A percentile compares a stretch with the other conserved stretches of the same genome.
These are phyloP conservation scores for Flueggea neowawraea DNA, from an alignment of 441 rosid genomes.

Conservation along the genomic window DNA sequence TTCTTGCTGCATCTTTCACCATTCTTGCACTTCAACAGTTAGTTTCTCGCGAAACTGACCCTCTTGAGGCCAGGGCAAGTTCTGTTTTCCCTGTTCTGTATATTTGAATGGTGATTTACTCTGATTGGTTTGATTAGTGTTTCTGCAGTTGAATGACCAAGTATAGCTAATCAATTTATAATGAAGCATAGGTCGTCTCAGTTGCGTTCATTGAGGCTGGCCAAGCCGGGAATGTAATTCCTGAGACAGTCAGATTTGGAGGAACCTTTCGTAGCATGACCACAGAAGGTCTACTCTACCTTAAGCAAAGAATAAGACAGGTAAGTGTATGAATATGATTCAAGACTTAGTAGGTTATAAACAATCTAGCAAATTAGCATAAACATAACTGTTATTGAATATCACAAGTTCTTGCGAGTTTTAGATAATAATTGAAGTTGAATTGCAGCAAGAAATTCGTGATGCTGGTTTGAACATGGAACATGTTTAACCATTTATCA, in stretches of 20 bases:
- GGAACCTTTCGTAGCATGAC: slow-evolving; percentile 50
- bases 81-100: background rate
- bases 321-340: slow-evolving; percentile 14
- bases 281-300: slow-evolving; percentile 32
- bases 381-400: too few relatives aligned
- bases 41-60: slow-evolving; percentile 70
- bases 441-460: background rate
- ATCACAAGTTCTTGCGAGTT: too few relatives aligned
- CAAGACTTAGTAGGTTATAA: background rate
- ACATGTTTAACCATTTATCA: too few relatives aligned
- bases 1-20: slow-evolving; percentile 67
- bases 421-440: background rate
- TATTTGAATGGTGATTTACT: background rate
- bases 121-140: background rate
- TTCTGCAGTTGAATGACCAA: too few relatives aligned
- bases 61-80: slow-evolving; percentile 63
- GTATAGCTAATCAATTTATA: too few relatives aligned
- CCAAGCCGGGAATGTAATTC: slow-evolving; percentile 43
- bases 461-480: slow-evolving; percentile 2
- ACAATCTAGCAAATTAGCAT: too few relatives aligned
- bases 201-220: slow-evolving; percentile 40
- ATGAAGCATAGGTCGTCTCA: slow-evolving; percentile 27
- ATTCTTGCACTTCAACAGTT: slow-evolving; percentile 67
- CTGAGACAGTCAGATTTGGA: slow-evolving; percentile 39
- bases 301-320: slow-evolving; percentile 41